Evolutionary conservation across 177 flowering plant species (phyloP), one percentile per base, ranked within the genome.

Genomic region (Tripterygium wilfordii): DNA sequence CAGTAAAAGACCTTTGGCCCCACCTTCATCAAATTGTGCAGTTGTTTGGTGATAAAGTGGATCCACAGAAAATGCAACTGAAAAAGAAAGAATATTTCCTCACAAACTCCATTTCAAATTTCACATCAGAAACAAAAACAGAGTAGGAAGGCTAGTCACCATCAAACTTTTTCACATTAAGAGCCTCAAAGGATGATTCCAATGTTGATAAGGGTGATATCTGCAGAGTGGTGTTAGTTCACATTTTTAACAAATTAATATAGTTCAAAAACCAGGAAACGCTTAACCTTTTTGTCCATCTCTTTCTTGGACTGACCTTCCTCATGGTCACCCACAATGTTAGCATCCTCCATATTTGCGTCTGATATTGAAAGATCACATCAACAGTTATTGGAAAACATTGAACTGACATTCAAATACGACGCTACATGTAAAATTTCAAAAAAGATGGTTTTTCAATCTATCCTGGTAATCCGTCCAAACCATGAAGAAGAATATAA

Each of bases 11-110:
- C 99, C 99, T 70, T 77, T 94, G 1, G 95, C 96, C 39, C 99
- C 97, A 50, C 99, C 99, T 83, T 94, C 99, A 71, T 94, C 99
- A 72, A 89, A 85, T 48, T 90, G 95, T 30, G 99, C 97, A 57
- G 99, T 76, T 52, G 96, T 85, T 57, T 94, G 97, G 63, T 87
- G 96, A 68, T 89, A 94, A 10, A 94, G 71, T 32, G 99, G 99
- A 75, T 94, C 97, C 51, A 90, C 95, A 2, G 79, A 73, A 67
- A 90, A 94, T 44, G 99, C 96, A 66, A 61, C 97, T 94, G 53
- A 30, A 66, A 60, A 29, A 40, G 14, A 26, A 49, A 13, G 5
- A 32, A 51, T 37, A 5, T 54, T 39, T 1, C 22, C 19, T 24
- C 21, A 29, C 17, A 39, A 33, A 10, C 42, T 47, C 19, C 9